Conservation (phyloP, 1,284 basidiomycete species). For the Ustilago tritici region DNA sequence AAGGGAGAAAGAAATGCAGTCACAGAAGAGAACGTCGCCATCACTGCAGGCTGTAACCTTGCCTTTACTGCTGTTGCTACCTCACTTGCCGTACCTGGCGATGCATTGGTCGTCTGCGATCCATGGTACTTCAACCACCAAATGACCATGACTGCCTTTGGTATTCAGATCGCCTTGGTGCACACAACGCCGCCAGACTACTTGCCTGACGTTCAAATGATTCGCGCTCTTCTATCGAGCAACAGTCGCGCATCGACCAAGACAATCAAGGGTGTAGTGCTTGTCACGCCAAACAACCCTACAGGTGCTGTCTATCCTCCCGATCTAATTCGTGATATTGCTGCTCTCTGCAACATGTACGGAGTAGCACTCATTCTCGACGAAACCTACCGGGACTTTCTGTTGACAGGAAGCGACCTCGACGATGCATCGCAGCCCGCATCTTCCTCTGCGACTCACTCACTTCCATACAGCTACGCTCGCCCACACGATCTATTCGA, state of each 20-base stretch:
- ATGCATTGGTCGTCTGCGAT: constrained; percentile 82
- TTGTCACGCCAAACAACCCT: constrained; percentile 72
- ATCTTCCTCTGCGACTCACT: background rate
- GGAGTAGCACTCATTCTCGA: constrained; percentile 80
- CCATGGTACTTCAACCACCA: constrained; percentile 73
- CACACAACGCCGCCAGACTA: constrained; percentile 74
- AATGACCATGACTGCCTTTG: constrained; percentile 75
- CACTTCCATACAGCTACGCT: constrained; percentile 38
- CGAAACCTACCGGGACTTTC: constrained; percentile 81
- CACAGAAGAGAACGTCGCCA: constrained; percentile 37
- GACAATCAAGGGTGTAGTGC: constrained; percentile 76
- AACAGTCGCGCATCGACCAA: constrained; percentile 71
- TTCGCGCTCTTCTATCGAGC: constrained; percentile 74
- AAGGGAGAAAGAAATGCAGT: constrained; percentile 71
- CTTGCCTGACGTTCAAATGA: constrained; percentile 75
- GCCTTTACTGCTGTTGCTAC: constrained; percentile 78
- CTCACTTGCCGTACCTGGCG: constrained; percentile 78
- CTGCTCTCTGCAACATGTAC: constrained; percentile 75
- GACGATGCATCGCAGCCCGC: constrained; percentile 4
- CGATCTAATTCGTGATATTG: constrained; percentile 76
- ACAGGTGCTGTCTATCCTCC: constrained; percentile 82
- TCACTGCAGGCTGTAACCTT: constrained; percentile 79
- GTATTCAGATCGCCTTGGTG: constrained; percentile 75
- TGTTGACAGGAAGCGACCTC: constrained; percentile 70
- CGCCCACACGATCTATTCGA: constrained; percentile 76